Base-by-base conservation (phyloP, 768 basidiomycete species). In the Hygrocybe punicea region DNA sequence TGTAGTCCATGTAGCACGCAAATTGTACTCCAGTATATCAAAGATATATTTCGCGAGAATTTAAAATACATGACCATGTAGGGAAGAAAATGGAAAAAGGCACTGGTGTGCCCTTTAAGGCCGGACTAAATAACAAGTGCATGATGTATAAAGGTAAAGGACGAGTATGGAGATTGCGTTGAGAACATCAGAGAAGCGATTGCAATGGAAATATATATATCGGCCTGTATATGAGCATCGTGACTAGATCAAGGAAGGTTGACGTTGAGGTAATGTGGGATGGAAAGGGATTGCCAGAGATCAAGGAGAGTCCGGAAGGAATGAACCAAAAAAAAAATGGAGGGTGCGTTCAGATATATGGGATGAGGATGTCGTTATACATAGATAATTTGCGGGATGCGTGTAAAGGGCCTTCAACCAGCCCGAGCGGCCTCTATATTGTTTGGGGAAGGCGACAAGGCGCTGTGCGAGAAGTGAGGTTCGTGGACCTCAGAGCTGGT, bases 391-490 rank as follows among this genome's bases (percentile, higher is more conserved):
- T 67, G 67, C 61, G 61, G 62, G 63, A 65, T 60, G 60, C 46
- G 62, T 68, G 62, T 36, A 19, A 42, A 29, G 24, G 25, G 46
- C 23, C 39, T 13, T 76, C 70, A 78, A 61, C 74, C 69, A 63
- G 74, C 77, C 68, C 75, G 73, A 62, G 76, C 68, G 67, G 77
- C 76, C 70, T 81, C 79, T 80, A 80, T 53, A 65, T 75, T 70
- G 60, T 58, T 69, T 66, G 64, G 62, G 59, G 71, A 62, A 23
- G 67, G 69, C 57, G 72, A 69, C 57, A 69, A 68, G 57, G 64
- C 65, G 71, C 63, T 69, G 66, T 45, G 71, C 63, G 70, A 71
- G 70, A 65, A 68, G 66, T 63, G 68, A 63, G 61, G 67, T 33
- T 58, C 56, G 50, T 45, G 39, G 53, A 55, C 25, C 37, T 57